phyloP scores from a whole-genome alignment of 169 alveolate species.

The Perkinsus olseni region DNA sequence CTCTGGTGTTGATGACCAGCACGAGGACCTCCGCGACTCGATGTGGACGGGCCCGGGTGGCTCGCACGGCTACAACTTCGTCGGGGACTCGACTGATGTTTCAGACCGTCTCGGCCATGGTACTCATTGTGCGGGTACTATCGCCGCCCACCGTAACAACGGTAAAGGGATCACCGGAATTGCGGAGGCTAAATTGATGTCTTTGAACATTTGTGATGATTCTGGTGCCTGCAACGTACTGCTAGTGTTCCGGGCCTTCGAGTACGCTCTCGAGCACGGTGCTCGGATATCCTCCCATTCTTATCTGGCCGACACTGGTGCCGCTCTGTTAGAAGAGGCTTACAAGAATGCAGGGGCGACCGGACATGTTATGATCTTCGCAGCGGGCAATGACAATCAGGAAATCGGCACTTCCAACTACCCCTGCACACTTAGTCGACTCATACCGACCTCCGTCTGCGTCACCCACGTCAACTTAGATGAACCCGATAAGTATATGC shows the following conservation, averaged over 20 bases:
- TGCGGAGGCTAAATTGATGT: constrained; percentile 29
- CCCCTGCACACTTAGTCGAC: constrained; percentile 20
- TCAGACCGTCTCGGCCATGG: constrained; percentile 40
- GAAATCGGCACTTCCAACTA: constrained; percentile 29
- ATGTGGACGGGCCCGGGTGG: constrained; percentile 12
- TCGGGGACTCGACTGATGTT: constrained; percentile 21
- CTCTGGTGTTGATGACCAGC: constrained; percentile 31
- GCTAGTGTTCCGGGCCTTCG: constrained; percentile 25
- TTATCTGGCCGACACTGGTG: constrained; percentile 29
- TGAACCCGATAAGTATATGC: constrained; percentile 22
- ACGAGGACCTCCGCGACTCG: constrained; percentile 20
- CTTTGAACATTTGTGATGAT: constrained; percentile 24
- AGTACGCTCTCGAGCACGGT: constrained; percentile 31
- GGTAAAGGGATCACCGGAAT: constrained; percentile 24
- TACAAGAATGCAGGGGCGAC: constrained; percentile 24
- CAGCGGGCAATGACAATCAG: constrained; percentile 35
- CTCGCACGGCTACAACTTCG: constrained; percentile 32
- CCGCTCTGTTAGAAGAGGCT: constrained; percentile 29
- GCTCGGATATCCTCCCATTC: constrained; percentile 25
- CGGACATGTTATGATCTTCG: constrained; percentile 25
- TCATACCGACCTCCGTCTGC: neutral
- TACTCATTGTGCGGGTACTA: constrained; percentile 40
- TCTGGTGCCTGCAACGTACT: constrained; percentile 27
- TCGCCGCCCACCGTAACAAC: constrained; percentile 32
- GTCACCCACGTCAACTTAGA: constrained; percentile 20